Conservation (phyloP, 1,284 basidiomycete species). For the Xanthoconium separans region DNA sequence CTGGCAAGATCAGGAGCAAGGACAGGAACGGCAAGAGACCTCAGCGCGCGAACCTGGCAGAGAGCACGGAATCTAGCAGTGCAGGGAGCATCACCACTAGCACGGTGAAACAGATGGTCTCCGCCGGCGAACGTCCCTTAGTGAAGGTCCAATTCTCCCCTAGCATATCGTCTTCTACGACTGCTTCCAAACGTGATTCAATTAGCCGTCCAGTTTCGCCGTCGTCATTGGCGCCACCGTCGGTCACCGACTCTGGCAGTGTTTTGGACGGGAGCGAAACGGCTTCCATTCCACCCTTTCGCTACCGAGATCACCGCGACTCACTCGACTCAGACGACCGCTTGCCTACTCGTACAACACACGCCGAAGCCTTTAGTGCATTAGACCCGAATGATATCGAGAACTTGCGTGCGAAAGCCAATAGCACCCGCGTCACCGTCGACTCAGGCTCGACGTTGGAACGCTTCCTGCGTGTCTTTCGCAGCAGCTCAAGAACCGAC, state of each 20-base stretch:
- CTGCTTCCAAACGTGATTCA: constrained; percentile 8
- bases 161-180: constrained; percentile 19
- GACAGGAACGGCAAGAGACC: constrained; percentile 20
- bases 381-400: constrained; percentile 61
- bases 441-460: constrained; percentile 23
- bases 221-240: constrained; percentile 10
- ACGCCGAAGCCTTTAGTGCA: constrained; percentile 72
- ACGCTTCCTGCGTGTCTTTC: constrained; percentile 26
- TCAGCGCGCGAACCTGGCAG: constrained; percentile 11
- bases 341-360: constrained; percentile 56
- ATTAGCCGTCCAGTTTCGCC: constrained; percentile 25
- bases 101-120: constrained; percentile 6
- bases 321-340: constrained; percentile 34
- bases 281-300: constrained; percentile 8
- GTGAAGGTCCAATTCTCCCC: constrained; percentile 20
- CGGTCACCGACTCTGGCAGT: constrained; percentile 3
- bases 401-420: constrained; percentile 39
- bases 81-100: constrained; percentile 24
- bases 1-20: constrained; percentile 25
- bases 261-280: constrained; percentile 11
- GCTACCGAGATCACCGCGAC: constrained; percentile 27
- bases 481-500: constrained; percentile 19
- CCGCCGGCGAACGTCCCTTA: constrained; percentile 9
- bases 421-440: constrained; percentile 14
- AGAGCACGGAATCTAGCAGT: constrained; percentile 35